Base-by-base conservation (phyloP, 306 rosid species). In the Dryas drummondii region DNA sequence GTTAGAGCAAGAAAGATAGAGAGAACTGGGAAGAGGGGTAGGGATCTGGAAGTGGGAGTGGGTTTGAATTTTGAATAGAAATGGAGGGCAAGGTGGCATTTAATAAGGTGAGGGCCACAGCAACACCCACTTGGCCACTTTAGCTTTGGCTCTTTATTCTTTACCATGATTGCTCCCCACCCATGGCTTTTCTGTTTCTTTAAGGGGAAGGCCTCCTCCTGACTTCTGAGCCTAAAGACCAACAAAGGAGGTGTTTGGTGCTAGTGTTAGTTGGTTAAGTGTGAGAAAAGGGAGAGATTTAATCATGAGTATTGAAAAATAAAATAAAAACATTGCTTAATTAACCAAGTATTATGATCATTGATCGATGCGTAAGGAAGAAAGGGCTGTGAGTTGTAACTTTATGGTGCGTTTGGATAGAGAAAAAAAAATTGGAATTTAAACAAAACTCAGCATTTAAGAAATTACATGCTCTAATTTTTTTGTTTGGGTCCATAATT, bases 211-310 rank as follows among this genome's bases (percentile, higher is more conserved):
- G 91, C 84, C 37, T 32, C 37, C 1, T 32, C 3, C 37, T 32
- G 37, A 32, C 37, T 32, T 2, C 1, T 32, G 37, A 32, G 37
- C 37, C 3, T 32, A 78, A 79, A 73, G 80, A 84, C 74, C 56
- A 72, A 72, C 76, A 75, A 84, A 83, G 69, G 75, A 55, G 81
- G 69, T 5, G 96, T 89, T 86, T 87, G 97, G 98, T 93, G 88
- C 19, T 86, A 74, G 87, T 87, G 96, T 90, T 91, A 82, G 97
- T 93, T 93, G 97, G 96, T 90, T 81, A 93, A 87, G 97, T 93
- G 88, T 89, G 83, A 87, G 89, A 85, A 84, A 93, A 89, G 98
- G 87, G 84, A 87, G 82, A 78, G 79, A 55, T 67, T 76, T 72
- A 83, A 91, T 91, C 71, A 93, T 93, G 83, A 83, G 88, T 52